Conservation (phyloP, 768 basidiomycete genomes). For the Boletus pseudo-olivaceus region DNA sequence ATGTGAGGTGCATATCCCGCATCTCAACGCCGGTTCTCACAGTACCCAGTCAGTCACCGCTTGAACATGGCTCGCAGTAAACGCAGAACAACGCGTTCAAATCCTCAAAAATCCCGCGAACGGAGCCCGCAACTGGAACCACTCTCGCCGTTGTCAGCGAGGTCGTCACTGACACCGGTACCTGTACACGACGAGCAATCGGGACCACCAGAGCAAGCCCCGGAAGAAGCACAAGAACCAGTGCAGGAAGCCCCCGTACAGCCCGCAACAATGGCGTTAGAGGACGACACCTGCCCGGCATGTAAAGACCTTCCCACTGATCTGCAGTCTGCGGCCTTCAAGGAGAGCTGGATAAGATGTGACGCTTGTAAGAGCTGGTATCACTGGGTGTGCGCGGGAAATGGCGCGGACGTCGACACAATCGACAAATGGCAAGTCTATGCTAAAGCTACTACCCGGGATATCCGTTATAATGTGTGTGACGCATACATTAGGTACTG, state of each 20-base stretch:
- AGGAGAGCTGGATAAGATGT: constrained; percentile 81
- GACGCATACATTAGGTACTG: constrained; percentile 58
- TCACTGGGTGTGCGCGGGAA: constrained; percentile 78
- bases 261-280: constrained; percentile 7
- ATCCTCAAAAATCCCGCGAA: constrained; percentile 35
- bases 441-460: constrained; percentile 10
- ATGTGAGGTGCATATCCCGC: constrained; percentile 5
- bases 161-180: constrained; percentile 29
- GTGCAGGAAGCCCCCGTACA: constrained; percentile 13
- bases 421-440: constrained; percentile 74
- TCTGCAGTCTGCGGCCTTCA: constrained; percentile 40
- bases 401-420: constrained; percentile 57
- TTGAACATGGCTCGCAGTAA: constrained; percentile 42
- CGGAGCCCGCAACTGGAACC: constrained; percentile 31
- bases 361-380: constrained; percentile 81
- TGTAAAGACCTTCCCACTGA: constrained; percentile 39
- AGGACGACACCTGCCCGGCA: constrained; percentile 47
- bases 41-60: constrained; percentile 6
- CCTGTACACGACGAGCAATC: constrained; percentile 19
- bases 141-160: constrained; percentile 29
- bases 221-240: constrained; percentile 13
- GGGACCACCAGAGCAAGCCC: constrained; percentile 11
- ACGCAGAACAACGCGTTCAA: constrained; percentile 42
- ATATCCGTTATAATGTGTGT: constrained; percentile 13
- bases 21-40: constrained; percentile 6